Percentiles rank a stretch among this genome's conserved stretches.
phyloP scores from a whole-genome alignment of 2,329 filamentous ascomycete species.

The Elsinoe batatas region DNA sequence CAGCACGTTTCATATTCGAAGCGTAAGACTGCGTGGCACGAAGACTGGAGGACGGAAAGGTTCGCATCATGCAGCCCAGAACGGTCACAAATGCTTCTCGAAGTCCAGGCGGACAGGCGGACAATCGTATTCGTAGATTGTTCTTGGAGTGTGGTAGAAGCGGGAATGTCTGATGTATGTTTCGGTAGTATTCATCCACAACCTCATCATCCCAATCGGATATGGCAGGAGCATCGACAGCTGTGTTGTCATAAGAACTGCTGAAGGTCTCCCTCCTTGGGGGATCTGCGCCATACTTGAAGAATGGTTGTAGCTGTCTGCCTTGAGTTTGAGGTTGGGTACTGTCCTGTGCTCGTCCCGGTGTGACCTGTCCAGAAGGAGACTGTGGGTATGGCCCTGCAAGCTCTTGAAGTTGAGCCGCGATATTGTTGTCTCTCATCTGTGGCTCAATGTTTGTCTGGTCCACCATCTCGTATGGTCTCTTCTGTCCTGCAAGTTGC shows the following conservation, averaged over 20 bases:
- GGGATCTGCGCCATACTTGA: constrained; percentile 22
- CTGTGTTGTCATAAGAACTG: constrained; percentile 21
- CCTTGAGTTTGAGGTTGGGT: neutral
- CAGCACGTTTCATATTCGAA: constrained; percentile 32
- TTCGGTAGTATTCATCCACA: constrained; percentile 47
- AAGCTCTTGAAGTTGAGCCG: neutral
- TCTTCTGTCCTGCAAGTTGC: constrained; percentile 10
- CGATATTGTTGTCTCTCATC: neutral
- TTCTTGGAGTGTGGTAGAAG: constrained; percentile 51
- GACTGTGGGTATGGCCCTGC: neutral
- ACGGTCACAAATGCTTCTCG: constrained; percentile 57
- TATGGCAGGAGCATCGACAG: constrained; percentile 19
- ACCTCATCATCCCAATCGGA: constrained; percentile 39
- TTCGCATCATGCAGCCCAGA: constrained; percentile 50
- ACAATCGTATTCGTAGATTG: constrained; percentile 47
- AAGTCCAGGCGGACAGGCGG: constrained; percentile 46
- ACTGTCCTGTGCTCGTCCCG: neutral
- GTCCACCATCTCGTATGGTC: constrained; percentile 7
- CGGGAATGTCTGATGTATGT: constrained; percentile 58
- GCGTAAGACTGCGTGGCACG: constrained; percentile 27
- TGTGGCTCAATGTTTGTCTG: neutral
- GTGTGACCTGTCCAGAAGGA: neutral
- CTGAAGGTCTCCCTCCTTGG: constrained; percentile 23
- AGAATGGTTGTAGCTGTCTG: constrained; percentile 24
- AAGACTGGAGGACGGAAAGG: constrained; percentile 34